Conservation (phyloP, 1,139 yeast species). For the Candida sp. region DNA sequence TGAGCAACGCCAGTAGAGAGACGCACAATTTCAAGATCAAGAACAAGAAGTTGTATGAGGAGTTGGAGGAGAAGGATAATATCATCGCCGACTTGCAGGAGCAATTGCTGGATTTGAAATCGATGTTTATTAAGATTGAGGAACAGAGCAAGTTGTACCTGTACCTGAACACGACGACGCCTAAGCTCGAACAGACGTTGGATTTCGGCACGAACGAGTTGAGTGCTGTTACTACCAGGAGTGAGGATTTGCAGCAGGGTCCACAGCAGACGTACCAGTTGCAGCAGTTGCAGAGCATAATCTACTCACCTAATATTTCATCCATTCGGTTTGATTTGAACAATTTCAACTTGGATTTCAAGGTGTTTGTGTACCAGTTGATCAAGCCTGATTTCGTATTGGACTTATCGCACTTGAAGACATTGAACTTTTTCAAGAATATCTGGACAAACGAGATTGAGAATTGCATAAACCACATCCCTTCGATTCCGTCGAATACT, state of each 20-base stretch:
- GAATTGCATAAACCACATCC: constrained; percentile 46
- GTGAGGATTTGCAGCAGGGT: neutral
- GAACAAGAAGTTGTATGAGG: constrained; percentile 63
- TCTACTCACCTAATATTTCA: constrained; percentile 59
- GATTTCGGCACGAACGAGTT: constrained; percentile 4
- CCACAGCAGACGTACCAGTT: constrained; percentile 10
- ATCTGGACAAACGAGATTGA: constrained; percentile 82
- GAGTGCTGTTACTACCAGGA: neutral
- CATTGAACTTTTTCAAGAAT: constrained; percentile 65
- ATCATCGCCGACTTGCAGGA: constrained; percentile 68
- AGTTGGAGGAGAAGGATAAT: constrained; percentile 72
- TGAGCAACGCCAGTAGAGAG: constrained; percentile 68
- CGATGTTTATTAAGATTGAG: constrained; percentile 44
- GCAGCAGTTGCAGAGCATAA: constrained; percentile 24
- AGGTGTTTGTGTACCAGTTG: constrained; percentile 37
- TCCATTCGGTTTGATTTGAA: constrained; percentile 64
- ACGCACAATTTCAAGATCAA: constrained; percentile 55
- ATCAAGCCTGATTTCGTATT: constrained; percentile 39
- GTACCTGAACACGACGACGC: constrained; percentile 12
- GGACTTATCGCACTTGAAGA: constrained; percentile 49
- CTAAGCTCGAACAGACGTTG: constrained; percentile 12
- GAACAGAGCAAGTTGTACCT: constrained; percentile 24
- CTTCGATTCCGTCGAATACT: constrained; percentile 31
- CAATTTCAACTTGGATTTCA: constrained; percentile 46
- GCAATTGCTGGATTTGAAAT: constrained; percentile 74